Conservation (phyloP, 129 eudicot genomes). For the Tanacetum coccineum region DNA sequence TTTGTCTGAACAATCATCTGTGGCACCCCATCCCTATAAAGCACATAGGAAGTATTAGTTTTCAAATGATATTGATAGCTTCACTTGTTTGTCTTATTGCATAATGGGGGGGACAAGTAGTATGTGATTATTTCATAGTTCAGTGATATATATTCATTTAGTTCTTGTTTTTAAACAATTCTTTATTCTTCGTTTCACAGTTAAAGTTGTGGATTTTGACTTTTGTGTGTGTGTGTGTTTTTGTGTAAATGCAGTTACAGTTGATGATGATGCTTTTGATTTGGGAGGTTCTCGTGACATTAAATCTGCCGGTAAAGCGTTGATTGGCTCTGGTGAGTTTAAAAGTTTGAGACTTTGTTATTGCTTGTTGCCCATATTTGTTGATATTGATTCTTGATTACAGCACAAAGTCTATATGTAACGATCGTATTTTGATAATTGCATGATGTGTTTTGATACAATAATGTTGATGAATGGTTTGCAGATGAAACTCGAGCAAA, state of each 20-base stretch:
- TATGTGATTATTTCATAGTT: background rate
- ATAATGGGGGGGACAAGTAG: background rate
- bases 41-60: too few relatives aligned
- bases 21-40: too few relatives aligned
- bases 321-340: slow-evolving; percentile 17
- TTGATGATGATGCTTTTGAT: slow-evolving; percentile 15
- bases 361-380: background rate
- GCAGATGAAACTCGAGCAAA: slow-evolving; percentile 29
- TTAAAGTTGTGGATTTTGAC: too few relatives aligned
- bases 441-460: background rate
- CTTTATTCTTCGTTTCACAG: too few relatives aligned
- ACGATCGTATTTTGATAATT: background rate
- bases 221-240: too few relatives aligned
- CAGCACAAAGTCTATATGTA: background rate
- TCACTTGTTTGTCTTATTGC: too few relatives aligned
- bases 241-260: slow-evolving; percentile 8
- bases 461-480: slow-evolving; percentile 4
- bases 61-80: too few relatives aligned
- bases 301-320: slow-evolving; percentile 13
- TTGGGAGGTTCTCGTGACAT: slow-evolving; percentile 16
- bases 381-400: background rate
- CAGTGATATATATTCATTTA: background rate
- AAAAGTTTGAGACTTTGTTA: slow-evolving; percentile 1
- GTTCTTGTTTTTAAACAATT: background rate
- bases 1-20: too few relatives aligned